These are phyloP conservation scores for Solanum rostratum DNA, from an alignment of 257 asterid genomes.

Conservation along the genomic window DNA sequence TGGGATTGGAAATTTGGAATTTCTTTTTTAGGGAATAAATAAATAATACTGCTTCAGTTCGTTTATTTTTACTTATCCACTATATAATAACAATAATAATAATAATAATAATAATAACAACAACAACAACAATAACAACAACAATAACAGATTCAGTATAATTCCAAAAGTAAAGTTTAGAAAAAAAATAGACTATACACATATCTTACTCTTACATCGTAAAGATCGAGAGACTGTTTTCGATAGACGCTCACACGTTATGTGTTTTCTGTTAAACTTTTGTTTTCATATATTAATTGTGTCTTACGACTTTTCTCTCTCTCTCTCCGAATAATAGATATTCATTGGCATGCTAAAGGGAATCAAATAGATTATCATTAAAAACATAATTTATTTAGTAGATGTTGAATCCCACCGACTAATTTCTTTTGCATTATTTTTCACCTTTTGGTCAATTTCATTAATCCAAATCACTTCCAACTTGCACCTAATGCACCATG, in stretches of 20 bases:
- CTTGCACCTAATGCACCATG: not conserved
- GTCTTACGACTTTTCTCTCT: not conserved
- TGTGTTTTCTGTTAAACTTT: not conserved
- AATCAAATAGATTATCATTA: too few species aligned
- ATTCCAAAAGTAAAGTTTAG: not conserved
- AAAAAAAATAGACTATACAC: not conserved
- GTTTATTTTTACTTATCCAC: too few species aligned
- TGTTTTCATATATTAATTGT: accelerated
- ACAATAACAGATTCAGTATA: not conserved
- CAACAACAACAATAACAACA: too few species aligned
- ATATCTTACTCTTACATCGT: not conserved
- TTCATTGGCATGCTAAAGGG: not conserved
- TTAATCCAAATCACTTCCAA: not conserved
- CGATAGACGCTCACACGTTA: not conserved
- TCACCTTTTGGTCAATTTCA: not conserved
- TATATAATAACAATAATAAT: too few species aligned
- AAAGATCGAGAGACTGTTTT: not conserved
- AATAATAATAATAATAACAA: too few species aligned
- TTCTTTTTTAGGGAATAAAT: too few species aligned
- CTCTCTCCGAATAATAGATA: too few species aligned
- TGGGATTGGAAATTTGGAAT: not conserved
- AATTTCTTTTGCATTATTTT: not conserved
- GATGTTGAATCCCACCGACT: not conserved
- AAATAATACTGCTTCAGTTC: too few species aligned
- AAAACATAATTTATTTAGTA: accelerated